These are phyloP conservation scores for Parasitella parasitica DNA, from an alignment of 371 early-diverging fungal genomes.

Conservation along the genomic window DNA sequence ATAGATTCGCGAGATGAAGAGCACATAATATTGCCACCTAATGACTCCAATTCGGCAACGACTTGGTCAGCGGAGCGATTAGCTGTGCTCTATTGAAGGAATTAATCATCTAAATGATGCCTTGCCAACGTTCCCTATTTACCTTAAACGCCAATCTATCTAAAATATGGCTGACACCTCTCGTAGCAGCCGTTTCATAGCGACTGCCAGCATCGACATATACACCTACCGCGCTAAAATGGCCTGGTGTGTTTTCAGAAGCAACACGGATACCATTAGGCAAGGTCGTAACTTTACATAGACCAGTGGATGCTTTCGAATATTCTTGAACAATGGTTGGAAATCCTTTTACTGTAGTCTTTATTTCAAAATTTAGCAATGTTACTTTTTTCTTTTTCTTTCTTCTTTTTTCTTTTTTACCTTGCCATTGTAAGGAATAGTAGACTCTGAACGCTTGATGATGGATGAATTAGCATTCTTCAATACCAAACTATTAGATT, in stretches of 20 bases:
- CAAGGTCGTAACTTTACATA: constrained; percentile 68
- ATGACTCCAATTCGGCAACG: constrained; percentile 74
- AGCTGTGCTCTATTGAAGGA: constrained; percentile 50
- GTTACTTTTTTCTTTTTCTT: not conserved
- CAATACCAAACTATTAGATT: not conserved
- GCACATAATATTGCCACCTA: constrained; percentile 91
- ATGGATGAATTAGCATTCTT: constrained; percentile 4
- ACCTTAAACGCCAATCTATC: constrained; percentile 94
- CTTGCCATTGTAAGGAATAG: constrained; percentile 12
- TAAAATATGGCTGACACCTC: constrained; percentile 82
- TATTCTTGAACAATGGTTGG: constrained; percentile 47
- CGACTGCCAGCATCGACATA: constrained; percentile 90
- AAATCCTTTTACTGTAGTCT: constrained; percentile 12
- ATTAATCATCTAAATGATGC: too few species aligned
- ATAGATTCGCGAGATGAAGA: constrained; percentile 91
- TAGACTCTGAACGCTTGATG: constrained; percentile 24
- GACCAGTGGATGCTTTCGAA: constrained; percentile 41
- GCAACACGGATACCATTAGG: constrained; percentile 88
- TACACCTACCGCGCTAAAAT: constrained; percentile 87
- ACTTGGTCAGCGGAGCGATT: constrained; percentile 68
- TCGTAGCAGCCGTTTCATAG: constrained; percentile 72
- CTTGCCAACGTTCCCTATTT: too few species aligned
- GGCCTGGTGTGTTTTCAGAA: constrained; percentile 79
- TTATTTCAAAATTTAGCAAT: not conserved
- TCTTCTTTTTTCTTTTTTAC: constrained; percentile 1